Base-by-base conservation (phyloP, 805 yeast genomes). In the Metschnikowia noctiluminum region DNA sequence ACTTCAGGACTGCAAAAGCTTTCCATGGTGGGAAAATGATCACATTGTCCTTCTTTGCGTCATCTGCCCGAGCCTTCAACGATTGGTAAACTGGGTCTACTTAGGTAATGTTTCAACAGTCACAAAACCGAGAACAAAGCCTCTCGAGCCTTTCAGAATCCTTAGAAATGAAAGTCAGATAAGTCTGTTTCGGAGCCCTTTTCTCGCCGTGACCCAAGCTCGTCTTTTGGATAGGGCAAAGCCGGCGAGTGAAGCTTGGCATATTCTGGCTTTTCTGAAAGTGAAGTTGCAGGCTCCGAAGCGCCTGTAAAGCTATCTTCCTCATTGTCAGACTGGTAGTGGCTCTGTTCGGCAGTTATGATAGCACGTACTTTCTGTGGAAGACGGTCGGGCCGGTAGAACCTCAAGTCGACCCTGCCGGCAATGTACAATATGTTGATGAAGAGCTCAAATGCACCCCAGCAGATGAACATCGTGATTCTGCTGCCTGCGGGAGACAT, bases 371-470 rank as follows among this genome's bases (percentile, higher is more conserved):
- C 74, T 43, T 62, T 65, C 39, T 60, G 58, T 12, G 73, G 76
- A 50, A 80, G 67, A 41, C 64, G 66, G 63, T 85, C 91, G 14
- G 94, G 92, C 65, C 87, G 82, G 74, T 87, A 87, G 68, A 87
- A 87, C 63, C 94, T 76, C 59, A 87, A 72, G 63, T 87, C 94
- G 44, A 84, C 80, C 63, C 95, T 77, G 14, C 83, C 81, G 34
- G 82, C 58, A 48, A 87, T 63, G 61, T 82, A 84, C 34, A 83
- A 52, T 9, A 81, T 46, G 54, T 82, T 78, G 48, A 82, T 80
- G 30, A 84, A 57, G 0, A 74, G 69, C 68, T 87, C 94, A 41
- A 84, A 68, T 3, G 76, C 78, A 32, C 91, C 91, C 81, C 88
- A 85, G 56, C 79, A 68, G 31, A 82, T 70, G 63, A 84, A 86